Conservation (phyloP, 2,329 filamentous ascomycete species). For the Aureobasidium sp. region DNA sequence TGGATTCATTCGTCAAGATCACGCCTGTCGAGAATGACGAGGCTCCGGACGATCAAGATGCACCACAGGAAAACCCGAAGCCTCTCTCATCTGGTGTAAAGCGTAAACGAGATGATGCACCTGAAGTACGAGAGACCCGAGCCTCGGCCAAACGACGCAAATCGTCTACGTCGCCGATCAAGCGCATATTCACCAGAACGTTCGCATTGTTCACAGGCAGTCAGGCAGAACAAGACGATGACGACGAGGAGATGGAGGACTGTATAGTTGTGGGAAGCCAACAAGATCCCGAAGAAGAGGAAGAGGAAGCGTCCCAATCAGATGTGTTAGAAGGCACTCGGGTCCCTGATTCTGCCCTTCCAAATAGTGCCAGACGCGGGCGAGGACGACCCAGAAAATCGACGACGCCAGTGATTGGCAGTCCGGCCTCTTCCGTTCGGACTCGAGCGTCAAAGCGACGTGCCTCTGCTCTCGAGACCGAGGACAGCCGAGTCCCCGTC, state of each 20-base stretch:
- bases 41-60: not conserved
- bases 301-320: no score
- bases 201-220: constrained; percentile 20
- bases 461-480: constrained; percentile 21
- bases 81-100: not conserved
- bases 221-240: not conserved
- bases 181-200: constrained; percentile 19
- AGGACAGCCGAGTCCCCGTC: constrained; percentile 16
- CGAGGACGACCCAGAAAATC: constrained; percentile 26
- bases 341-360: not conserved
- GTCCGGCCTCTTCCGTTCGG: constrained; percentile 7
- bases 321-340: not conserved
- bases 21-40: constrained; percentile 14
- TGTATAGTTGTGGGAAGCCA: constrained; percentile 34
- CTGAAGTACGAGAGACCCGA: not conserved
- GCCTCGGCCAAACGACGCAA: constrained; percentile 23
- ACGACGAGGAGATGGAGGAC: constrained; percentile 31
- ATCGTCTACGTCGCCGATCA: constrained; percentile 24
- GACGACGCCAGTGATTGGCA: constrained; percentile 17
- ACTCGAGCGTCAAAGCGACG: constrained; percentile 24
- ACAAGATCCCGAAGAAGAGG: constrained; percentile 15
- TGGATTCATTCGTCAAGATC: constrained; percentile 30
- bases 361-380: constrained; percentile 21
- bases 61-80: not conserved
- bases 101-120: not conserved